Evolutionary conservation across 495 filamentous ascomycete genomes (phyloP).

Genomic region (Lasiosphaeriaceae sp.): DNA sequence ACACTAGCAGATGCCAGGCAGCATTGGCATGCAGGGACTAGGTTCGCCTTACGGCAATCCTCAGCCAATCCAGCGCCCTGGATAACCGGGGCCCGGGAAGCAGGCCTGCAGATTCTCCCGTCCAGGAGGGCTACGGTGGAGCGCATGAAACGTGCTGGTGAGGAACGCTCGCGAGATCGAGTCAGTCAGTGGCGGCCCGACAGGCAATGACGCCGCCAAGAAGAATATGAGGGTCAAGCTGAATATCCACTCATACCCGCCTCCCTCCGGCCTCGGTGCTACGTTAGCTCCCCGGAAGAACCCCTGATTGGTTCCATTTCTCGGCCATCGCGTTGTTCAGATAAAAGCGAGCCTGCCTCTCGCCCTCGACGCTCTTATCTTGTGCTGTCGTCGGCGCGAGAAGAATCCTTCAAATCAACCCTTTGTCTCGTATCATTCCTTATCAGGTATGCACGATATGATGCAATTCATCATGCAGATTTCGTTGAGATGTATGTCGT

Average conservation of each 20-base stretch:
- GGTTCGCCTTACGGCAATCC: not conserved
- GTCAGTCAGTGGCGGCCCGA: constrained; percentile 6
- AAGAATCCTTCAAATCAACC: too few relatives aligned
- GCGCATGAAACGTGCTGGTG: constrained; percentile 3
- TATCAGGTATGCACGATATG: too few relatives aligned
- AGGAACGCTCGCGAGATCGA: not conserved
- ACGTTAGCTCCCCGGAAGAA: not conserved
- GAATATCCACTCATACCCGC: not conserved
- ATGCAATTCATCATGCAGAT: too few relatives aligned
- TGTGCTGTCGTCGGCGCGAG: too few relatives aligned
- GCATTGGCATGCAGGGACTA: not conserved
- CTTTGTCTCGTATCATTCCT: too few relatives aligned
- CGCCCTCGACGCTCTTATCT: too few relatives aligned
- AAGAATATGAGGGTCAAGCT: not conserved
- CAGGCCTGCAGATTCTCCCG: too few relatives aligned
- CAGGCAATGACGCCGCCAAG: not conserved
- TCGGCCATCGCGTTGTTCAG: not conserved
- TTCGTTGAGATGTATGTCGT: too few relatives aligned
- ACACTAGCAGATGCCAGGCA: not conserved
- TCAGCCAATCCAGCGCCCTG: constrained; percentile 10
- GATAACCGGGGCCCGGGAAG: constrained; percentile 3
- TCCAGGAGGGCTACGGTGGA: constrained; percentile 9
- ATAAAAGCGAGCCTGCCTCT: constrained; percentile 1
- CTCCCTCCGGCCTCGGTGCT: not conserved
- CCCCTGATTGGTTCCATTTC: not conserved